A percentile compares a stretch with the other conserved stretches of the same genome.
Conservation (phyloP, 2,329 filamentous ascomycete species). For the Calonectria pseudoreteaudii region DNA sequence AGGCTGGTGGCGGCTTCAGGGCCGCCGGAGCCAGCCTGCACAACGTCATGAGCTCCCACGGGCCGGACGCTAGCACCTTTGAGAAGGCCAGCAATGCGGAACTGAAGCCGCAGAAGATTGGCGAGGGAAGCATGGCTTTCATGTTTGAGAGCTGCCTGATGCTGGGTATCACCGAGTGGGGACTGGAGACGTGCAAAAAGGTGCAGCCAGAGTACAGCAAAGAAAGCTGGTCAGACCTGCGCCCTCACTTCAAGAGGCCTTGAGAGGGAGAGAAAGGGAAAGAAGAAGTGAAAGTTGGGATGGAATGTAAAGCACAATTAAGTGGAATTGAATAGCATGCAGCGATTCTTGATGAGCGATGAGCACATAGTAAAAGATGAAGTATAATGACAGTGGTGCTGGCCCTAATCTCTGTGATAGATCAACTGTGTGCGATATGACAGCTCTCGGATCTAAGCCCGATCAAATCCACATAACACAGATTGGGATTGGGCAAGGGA, state of each 20-base stretch:
- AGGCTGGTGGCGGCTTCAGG: slow-evolving; percentile 67
- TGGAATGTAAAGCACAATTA: background rate
- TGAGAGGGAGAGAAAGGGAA: background rate
- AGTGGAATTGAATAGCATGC: background rate
- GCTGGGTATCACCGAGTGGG: slow-evolving; percentile 80
- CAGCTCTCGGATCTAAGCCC: background rate
- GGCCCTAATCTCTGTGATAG: background rate
- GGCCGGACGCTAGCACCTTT: slow-evolving; percentile 68
- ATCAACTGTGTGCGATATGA: background rate
- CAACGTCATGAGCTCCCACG: slow-evolving; percentile 78
- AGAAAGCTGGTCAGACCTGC: slow-evolving; percentile 73
- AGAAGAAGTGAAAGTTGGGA: background rate
- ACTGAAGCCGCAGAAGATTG: slow-evolving; percentile 68
- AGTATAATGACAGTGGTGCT: background rate
- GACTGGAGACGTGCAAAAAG: slow-evolving; percentile 68
- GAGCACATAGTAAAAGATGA: background rate
- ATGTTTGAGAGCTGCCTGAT: slow-evolving; percentile 79
- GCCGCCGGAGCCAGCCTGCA: slow-evolving; percentile 72
- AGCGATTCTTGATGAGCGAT: background rate
- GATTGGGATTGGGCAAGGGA: background rate
- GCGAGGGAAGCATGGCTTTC: slow-evolving; percentile 72
- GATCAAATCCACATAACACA: background rate
- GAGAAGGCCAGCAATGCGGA: slow-evolving; percentile 67
- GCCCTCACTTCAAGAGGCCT: slow-evolving; percentile 36
- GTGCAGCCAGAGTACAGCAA: slow-evolving; percentile 76